Conservation (phyloP, 805 yeast genomes). For the Saturnispora saitoi region DNA sequence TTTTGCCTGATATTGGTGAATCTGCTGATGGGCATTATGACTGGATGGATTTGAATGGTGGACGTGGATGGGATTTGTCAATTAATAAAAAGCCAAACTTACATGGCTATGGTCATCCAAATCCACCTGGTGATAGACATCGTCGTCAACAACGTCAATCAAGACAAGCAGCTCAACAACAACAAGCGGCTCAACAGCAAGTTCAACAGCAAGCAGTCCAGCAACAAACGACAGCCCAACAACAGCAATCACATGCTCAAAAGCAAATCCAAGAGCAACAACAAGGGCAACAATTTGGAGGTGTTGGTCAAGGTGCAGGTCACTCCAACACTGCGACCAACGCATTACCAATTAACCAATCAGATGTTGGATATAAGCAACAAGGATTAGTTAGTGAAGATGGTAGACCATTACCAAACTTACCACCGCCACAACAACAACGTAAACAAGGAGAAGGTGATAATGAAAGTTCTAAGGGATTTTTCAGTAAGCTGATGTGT, state of each 20-base stretch:
- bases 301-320: slow-evolving; percentile 13
- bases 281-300: slow-evolving; percentile 7
- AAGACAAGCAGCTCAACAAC: slow-evolving; percentile 21
- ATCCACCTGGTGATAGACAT: slow-evolving; percentile 56
- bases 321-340: slow-evolving; percentile 4
- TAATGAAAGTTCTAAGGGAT: slow-evolving; percentile 21
- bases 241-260: slow-evolving; percentile 13
- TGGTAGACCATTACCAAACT: slow-evolving; percentile 29
- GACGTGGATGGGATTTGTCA: slow-evolving; percentile 91
- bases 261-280: slow-evolving; percentile 3
- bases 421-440: slow-evolving; percentile 21
- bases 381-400: slow-evolving; percentile 14
- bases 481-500: slow-evolving; percentile 19
- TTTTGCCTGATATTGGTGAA: slow-evolving; percentile 62
- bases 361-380: slow-evolving; percentile 5
- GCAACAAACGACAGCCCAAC: slow-evolving; percentile 6
- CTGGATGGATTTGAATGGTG: slow-evolving; percentile 95
- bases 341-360: background rate
- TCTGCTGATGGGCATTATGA: slow-evolving; percentile 85
- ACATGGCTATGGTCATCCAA: slow-evolving; percentile 95
- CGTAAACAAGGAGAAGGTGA: slow-evolving; percentile 19
- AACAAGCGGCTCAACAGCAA: slow-evolving; percentile 12
- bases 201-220: slow-evolving; percentile 15
- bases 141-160: slow-evolving; percentile 35
- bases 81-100: slow-evolving; percentile 86